Evolutionary conservation across 331 rosid genomes (phyloP), one percentile per base, ranked within the genome.

Genomic region (Stylosanthes scabra): DNA sequence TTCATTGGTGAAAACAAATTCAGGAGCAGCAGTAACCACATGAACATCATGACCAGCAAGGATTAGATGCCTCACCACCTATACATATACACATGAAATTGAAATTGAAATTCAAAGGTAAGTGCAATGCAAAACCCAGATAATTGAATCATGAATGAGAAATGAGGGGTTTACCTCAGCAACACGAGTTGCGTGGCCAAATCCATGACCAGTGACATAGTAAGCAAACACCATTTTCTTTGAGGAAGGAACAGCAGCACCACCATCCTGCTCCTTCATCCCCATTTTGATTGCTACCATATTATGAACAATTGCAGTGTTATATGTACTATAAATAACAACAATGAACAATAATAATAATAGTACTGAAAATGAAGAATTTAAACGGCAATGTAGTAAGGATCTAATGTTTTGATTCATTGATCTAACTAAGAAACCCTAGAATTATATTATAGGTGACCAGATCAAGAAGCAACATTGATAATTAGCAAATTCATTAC

Each of bases 31-130:
- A 4, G 99, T 88, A 15, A 92, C 98, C 64, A 95, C 92, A 60
- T 95, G 97, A n/a, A 95, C 99, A 75, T 92, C 97, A 74, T 95
- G 99, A 6, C 98, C 99, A 42, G 94, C 97, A 41, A 64, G 79
- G 42, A 95, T 92, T 66, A 95, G 84, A 78, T 90, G 97, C 63
- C 96, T 84, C 49, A 80, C 97, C 76, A 95, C 97, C 97, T 95
- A 72, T 95, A 31, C 37, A 31, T 31, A 5, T 2, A 31, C 3
- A 31, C 37, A 31, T 31, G 37, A 3, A 31, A 31, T 31, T 31
- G 37, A 31, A 31, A 31, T 31, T 31, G 37, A 31, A 31, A 31
- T 8, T 31, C 37, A 31, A 31, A 31, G 5, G 3, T 31, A 31
- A 31, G 3, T 31, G 37, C 37, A 31, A 31, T 31, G 37, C 37